phyloP scores from a whole-genome alignment of 768 basidiomycete species.

The Collybiopsis confluens region DNA sequence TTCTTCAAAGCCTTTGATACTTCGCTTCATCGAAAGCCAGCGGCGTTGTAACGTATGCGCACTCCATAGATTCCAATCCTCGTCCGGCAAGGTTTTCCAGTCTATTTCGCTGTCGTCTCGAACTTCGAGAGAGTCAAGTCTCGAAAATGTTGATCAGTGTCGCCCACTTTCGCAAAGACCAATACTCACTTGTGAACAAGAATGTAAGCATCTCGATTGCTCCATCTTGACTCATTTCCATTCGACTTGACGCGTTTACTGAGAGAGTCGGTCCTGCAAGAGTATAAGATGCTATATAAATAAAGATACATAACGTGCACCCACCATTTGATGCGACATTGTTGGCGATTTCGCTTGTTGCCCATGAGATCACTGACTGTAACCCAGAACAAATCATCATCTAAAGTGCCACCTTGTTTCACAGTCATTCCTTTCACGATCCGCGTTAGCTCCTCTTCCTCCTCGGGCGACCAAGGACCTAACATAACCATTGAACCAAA shows the following conservation, averaged over 20 bases:
- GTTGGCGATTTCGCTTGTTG: constrained; percentile 69
- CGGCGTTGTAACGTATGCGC: constrained; percentile 74
- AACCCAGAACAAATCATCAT: constrained; percentile 83
- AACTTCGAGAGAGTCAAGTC: constrained; percentile 71
- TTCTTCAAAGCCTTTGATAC: constrained; percentile 72
- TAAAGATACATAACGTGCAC: not conserved
- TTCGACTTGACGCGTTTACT: constrained; percentile 70
- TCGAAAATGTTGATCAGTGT: constrained; percentile 23
- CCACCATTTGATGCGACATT: constrained; percentile 87
- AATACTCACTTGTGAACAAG: constrained; percentile 74
- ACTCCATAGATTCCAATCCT: constrained; percentile 82
- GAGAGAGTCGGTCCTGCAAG: constrained; percentile 67
- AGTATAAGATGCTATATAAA: not conserved
- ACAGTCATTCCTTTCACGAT: constrained; percentile 77
- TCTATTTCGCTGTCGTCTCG: constrained; percentile 80
- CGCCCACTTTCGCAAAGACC: not conserved
- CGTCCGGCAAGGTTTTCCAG: constrained; percentile 74
- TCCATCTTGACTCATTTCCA: constrained; percentile 71
- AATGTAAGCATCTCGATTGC: constrained; percentile 70
- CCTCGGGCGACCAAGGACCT: constrained; percentile 76
- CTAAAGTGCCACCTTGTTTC: constrained; percentile 65
- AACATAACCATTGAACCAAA: constrained; percentile 3
- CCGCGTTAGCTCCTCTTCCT: constrained; percentile 67
- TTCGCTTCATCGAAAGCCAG: constrained; percentile 75
- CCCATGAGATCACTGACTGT: constrained; percentile 76